Base-by-base conservation (phyloP, 345 rosid genomes). In the Microthlaspi erraticum region DNA sequence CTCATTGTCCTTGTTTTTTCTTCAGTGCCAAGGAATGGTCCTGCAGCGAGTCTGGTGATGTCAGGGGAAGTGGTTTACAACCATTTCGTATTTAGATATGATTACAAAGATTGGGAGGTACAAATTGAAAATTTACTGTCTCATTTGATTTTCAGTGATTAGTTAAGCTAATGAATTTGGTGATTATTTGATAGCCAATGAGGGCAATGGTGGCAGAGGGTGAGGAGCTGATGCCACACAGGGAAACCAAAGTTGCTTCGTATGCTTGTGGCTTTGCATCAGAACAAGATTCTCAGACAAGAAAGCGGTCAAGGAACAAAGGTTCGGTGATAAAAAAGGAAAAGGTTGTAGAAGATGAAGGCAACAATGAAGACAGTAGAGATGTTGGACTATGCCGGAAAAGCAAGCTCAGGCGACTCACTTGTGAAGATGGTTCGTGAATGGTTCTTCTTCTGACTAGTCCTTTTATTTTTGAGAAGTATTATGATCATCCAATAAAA, bases 21-120 rank as follows among this genome's bases (percentile, higher is more conserved):
- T 42, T 57, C 88, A 90, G 96, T 79, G 36, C 93, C 94, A 29
- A 81, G 66, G 77, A 93, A 93, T 90, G 96, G 90, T 37, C 92
- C 97, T 69, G 73, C 77, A 50, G 78, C 88, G 7, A 37, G 39
- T 43, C 64, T 80, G 43, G 81, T 88, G 26, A 71, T 76, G 78
- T 84, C 86, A 2, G 85, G 87, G 65, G 80, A 84, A 54, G 93
- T 77, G 5, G 31, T 76, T 49, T 87, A 87, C 51, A 69, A 61
- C 26, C 97, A 93, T 75, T 93, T 88, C 53, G 90, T 90, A 5
- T 85, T 88, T 77, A 80, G 95, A 80, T 84, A 82, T 70, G 95
- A 90, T 66, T 88, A 74, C 78, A 82, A 72, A 78, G 96, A 90
- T 54, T 90, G 98, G 98, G 67, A 90, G 93, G 98, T 87, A 76